phyloP scores from a whole-genome alignment of 441 rosid genomes.

The Hura crepitans region DNA sequence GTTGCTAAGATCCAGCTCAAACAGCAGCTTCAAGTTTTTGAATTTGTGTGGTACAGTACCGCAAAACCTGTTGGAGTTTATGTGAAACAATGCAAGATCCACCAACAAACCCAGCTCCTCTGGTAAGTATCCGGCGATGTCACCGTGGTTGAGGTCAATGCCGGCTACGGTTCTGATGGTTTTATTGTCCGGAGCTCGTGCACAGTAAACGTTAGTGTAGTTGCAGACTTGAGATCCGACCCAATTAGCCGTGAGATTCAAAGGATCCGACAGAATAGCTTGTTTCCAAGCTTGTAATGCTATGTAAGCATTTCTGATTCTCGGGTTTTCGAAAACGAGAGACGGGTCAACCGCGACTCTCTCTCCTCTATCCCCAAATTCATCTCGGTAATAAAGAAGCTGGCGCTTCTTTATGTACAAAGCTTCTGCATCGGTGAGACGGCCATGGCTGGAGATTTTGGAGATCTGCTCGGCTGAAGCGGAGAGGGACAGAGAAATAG shows the following conservation, averaged over 20 bases:
- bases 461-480: constrained; percentile 28
- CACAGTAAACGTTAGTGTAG: constrained; percentile 66
- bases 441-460: constrained; percentile 38
- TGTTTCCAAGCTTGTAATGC: constrained; percentile 93
- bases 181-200: constrained; percentile 56
- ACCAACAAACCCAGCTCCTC: constrained; percentile 77
- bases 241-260: constrained; percentile 62
- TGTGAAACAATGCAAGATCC: constrained; percentile 91
- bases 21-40: constrained; percentile 44
- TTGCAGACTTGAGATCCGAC: constrained; percentile 68
- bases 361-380: constrained; percentile 84
- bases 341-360: constrained; percentile 66
- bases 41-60: constrained; percentile 79
- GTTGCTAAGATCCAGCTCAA: constrained; percentile 94
- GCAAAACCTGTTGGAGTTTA: constrained; percentile 82
- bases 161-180: constrained; percentile 76
- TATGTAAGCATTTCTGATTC: constrained; percentile 65
- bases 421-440: constrained; percentile 54
- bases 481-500: constrained; percentile 19
- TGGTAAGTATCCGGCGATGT: constrained; percentile 84
- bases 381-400: constrained; percentile 85
- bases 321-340: constrained; percentile 56
- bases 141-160: constrained; percentile 85
- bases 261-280: constrained; percentile 86
- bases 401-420: constrained; percentile 64